A percentile compares a stretch with the other conserved stretches of the same genome.
phyloP scores from a whole-genome alignment of 345 rosid species.

The Gossypium arboreum region DNA sequence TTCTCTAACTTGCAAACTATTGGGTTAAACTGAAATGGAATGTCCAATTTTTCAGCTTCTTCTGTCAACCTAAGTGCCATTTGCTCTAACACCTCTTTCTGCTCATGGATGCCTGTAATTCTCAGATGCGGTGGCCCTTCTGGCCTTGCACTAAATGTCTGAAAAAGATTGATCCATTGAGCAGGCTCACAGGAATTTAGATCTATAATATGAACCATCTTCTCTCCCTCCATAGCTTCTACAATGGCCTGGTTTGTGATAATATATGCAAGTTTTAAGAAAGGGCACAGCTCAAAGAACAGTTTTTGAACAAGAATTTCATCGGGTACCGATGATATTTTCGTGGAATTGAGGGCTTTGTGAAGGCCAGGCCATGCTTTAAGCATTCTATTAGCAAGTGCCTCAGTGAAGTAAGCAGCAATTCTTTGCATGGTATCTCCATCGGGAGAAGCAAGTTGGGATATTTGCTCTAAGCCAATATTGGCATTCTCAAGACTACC shows the following conservation, averaged over 20 bases:
- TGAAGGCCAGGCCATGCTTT: slow-evolving; percentile 70
- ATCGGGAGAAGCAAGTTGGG: slow-evolving; percentile 61
- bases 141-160: slow-evolving; percentile 47
- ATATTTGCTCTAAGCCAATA: slow-evolving; percentile 53
- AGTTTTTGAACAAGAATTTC: slow-evolving; percentile 49
- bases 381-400: slow-evolving; percentile 60
- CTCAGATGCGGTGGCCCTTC: slow-evolving; percentile 76
- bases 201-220: slow-evolving; percentile 71
- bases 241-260: slow-evolving; percentile 65
- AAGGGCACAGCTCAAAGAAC: slow-evolving; percentile 70
- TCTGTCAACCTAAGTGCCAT: slow-evolving; percentile 54
- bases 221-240: slow-evolving; percentile 73
- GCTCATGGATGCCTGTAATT: slow-evolving; percentile 64
- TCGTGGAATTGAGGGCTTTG: slow-evolving; percentile 64
- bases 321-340: slow-evolving; percentile 37
- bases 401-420: slow-evolving; percentile 71
- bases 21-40: slow-evolving; percentile 69
- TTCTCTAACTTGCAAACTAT: slow-evolving; percentile 53
- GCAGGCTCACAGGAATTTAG: slow-evolving; percentile 61
- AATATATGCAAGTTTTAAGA: slow-evolving; percentile 56
- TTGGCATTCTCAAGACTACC: slow-evolving; percentile 66
- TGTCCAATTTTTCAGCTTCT: slow-evolving; percentile 67
- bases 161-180: slow-evolving; percentile 68
- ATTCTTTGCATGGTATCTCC: slow-evolving; percentile 74
- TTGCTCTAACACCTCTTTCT: slow-evolving; percentile 57